Percentiles rank a stretch among this genome's conserved stretches.
Conservation (phyloP, 1,284 basidiomycete genomes). For the Caloboletus inedulis region DNA sequence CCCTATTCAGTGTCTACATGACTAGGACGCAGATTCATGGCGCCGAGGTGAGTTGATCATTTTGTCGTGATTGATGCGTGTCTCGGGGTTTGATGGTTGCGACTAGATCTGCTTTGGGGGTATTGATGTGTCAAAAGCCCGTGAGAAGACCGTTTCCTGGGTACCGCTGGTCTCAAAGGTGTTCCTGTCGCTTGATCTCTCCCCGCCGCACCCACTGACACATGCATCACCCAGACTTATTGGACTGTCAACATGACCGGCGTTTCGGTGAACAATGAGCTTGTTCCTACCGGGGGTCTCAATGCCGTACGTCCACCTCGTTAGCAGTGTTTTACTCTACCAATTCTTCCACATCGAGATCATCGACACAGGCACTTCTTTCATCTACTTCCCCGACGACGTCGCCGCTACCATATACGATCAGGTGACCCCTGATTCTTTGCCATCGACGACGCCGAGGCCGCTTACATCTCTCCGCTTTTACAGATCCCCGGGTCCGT, state of each 20-base stretch:
- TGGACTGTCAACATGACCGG: slow-evolving; percentile 52
- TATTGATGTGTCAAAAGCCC: slow-evolving; percentile 47
- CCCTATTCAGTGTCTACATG: slow-evolving; percentile 58
- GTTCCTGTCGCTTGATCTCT: not conserved
- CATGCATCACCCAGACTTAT: slow-evolving; percentile 41
- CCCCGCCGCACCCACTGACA: not conserved
- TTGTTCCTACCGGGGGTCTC: slow-evolving; percentile 21
- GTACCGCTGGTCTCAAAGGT: slow-evolving; percentile 51
- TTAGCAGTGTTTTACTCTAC: not conserved
- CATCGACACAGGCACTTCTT: slow-evolving; percentile 60
- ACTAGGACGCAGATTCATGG: slow-evolving; percentile 44
- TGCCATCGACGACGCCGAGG: not conserved
- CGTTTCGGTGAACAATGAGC: slow-evolving; percentile 34
- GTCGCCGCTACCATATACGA: slow-evolving; percentile 43
- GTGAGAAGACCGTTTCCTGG: slow-evolving; percentile 45
- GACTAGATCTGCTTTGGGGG: slow-evolving; percentile 58
- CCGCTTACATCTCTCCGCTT: not conserved
- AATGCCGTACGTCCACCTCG: slow-evolving; percentile 38
- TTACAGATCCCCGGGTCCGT: slow-evolving; percentile 48
- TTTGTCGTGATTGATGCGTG: not conserved
- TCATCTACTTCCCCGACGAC: slow-evolving; percentile 49
- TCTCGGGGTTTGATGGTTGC: not conserved
- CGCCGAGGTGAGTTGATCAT: slow-evolving; percentile 42
- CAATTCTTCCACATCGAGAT: slow-evolving; percentile 36
- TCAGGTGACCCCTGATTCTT: slow-evolving; percentile 27